Conservation (phyloP, 768 basidiomycete genomes). For the Mycena chlorophos region DNA sequence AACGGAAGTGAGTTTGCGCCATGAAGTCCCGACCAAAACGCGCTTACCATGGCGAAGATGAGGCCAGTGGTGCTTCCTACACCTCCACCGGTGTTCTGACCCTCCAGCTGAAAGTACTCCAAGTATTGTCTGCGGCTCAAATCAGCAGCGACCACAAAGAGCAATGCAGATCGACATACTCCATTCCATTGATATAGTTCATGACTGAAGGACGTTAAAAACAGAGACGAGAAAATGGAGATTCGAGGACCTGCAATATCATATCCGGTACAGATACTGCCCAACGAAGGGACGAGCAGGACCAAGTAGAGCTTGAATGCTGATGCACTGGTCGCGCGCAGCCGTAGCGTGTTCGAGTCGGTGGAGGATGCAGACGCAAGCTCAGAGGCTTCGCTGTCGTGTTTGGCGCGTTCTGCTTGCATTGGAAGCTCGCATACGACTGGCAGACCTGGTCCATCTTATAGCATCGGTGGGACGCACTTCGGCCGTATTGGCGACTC, state of each 20-base stretch:
- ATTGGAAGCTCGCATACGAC: background rate
- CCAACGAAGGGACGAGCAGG: conserved; percentile 11
- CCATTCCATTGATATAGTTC: conserved; percentile 50
- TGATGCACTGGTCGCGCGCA: conserved; percentile 8
- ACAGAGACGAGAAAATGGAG: background rate
- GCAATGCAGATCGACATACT: conserved; percentile 30
- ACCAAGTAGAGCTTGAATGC: conserved; percentile 18
- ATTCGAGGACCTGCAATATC: conserved; percentile 10
- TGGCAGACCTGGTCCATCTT: background rate
- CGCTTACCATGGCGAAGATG: conserved; percentile 48
- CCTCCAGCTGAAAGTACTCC: conserved; percentile 41
- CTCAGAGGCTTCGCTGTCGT: background rate
- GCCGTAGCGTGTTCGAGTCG: background rate
- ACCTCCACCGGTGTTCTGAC: conserved; percentile 42
- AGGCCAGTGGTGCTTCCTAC: conserved; percentile 45
- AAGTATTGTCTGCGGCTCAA: conserved; percentile 37
- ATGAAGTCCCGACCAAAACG: conserved; percentile 13
- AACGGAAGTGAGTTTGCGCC: background rate
- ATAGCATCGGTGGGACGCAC: background rate
- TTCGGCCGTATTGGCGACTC: background rate
- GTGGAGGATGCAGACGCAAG: background rate
- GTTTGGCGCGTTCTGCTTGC: background rate
- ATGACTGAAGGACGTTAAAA: conserved; percentile 36
- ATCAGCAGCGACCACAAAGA: background rate
- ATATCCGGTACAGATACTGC: conserved; percentile 9